phyloP scores from a whole-genome alignment of 2,329 filamentous ascomycete species.

The Epichloe brachyelytri region DNA sequence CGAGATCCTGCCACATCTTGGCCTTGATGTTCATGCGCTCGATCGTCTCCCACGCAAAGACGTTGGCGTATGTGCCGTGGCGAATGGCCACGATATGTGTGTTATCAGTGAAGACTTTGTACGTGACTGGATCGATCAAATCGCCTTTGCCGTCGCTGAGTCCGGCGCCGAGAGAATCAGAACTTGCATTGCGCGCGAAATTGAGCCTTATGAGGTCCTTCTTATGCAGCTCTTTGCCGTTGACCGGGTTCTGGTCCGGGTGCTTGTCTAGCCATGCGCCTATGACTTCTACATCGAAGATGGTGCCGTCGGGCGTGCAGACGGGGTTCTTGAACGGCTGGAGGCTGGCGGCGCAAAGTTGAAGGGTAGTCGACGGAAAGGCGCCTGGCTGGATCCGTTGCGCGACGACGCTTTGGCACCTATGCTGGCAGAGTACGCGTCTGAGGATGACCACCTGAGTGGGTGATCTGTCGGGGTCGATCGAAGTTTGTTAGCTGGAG shows the following conservation, averaged over 20 bases:
- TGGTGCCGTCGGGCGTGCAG: conserved; percentile 74
- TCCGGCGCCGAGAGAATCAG: conserved; percentile 34
- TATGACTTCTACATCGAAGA: conserved; percentile 93
- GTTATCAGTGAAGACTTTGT: conserved; percentile 95
- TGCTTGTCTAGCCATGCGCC: conserved; percentile 89
- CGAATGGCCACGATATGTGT: conserved; percentile 87
- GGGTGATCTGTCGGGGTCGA: conserved; percentile 53
- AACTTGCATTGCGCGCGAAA: conserved; percentile 80
- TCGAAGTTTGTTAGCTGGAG: neutral
- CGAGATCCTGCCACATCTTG: conserved; percentile 87
- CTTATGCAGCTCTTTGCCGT: conserved; percentile 64
- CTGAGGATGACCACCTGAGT: conserved; percentile 89
- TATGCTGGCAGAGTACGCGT: conserved; percentile 73
- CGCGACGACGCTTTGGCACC: conserved; percentile 51
- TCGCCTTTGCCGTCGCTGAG: conserved; percentile 51
- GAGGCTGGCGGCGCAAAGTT: conserved; percentile 95
- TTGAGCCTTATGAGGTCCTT: conserved; percentile 82
- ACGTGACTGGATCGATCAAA: conserved; percentile 91
- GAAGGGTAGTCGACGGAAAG: conserved; percentile 85
- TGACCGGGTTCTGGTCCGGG: conserved; percentile 72
- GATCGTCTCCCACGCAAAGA: conserved; percentile 92
- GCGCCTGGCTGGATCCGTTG: conserved; percentile 32
- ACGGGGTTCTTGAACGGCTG: conserved; percentile 94
- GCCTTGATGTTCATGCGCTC: conserved; percentile 92
- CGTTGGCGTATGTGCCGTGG: conserved; percentile 74